Evolutionary conservation across 2,329 filamentous ascomycete genomes (phyloP).

Genomic region (Clonostachys sp.): DNA sequence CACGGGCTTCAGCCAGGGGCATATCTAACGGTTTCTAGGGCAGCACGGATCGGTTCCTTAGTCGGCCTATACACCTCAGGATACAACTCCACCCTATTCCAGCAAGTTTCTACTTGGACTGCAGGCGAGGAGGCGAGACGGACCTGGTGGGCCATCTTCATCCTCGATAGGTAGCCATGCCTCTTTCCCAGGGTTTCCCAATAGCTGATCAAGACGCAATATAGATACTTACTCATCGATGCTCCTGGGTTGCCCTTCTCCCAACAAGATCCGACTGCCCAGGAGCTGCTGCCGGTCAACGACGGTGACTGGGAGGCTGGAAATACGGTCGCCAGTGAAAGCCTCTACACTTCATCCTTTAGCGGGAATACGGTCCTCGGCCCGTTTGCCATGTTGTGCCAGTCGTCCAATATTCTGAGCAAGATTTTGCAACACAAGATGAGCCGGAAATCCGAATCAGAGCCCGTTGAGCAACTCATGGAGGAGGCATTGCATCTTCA

Average conservation of each 20-base stretch:
- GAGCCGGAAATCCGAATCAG: background rate
- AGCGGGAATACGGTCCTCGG: slow-evolving; percentile 5
- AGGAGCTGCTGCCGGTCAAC: slow-evolving; percentile 8
- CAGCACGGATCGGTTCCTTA: slow-evolving; percentile 4
- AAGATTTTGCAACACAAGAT: slow-evolving; percentile 8
- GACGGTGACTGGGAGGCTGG: slow-evolving; percentile 11
- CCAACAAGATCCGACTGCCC: slow-evolving; percentile 4
- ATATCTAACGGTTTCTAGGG: slow-evolving; percentile 8
- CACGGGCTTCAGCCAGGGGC: slow-evolving; percentile 11
- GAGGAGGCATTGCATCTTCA: slow-evolving; percentile 8
- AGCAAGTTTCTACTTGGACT: slow-evolving; percentile 7
- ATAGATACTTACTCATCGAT: background rate
- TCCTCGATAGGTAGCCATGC: slow-evolving; percentile 8
- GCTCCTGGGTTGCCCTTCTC: slow-evolving; percentile 3
- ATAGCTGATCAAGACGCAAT: too few species aligned
- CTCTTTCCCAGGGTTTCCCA: too few species aligned
- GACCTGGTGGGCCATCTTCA: slow-evolving; percentile 11
- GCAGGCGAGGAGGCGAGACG: slow-evolving; percentile 10
- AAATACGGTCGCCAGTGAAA: slow-evolving; percentile 6
- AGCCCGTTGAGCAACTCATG: background rate
- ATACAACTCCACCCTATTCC: slow-evolving; percentile 5
- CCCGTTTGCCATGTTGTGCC: slow-evolving; percentile 7
- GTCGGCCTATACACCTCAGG: slow-evolving; percentile 8
- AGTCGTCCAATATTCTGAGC: slow-evolving; percentile 10
- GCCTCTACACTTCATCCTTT: slow-evolving; percentile 8